Evolutionary conservation across 1,284 basidiomycete species (phyloP).

Genomic region (Sporisorium iseilematis-ciliati): DNA sequence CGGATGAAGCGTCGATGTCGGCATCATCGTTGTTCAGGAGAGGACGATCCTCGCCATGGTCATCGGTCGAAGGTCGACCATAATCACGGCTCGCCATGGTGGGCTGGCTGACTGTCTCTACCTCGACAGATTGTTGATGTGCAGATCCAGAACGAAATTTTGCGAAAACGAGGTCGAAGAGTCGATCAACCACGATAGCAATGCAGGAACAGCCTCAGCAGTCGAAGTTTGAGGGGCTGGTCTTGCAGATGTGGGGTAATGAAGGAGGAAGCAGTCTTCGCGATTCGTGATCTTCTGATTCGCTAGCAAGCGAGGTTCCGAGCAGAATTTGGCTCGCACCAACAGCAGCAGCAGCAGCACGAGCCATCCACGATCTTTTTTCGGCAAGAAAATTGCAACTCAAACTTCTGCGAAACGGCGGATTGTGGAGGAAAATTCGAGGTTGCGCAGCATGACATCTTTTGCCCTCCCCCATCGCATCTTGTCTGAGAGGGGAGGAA

Average conservation of each 20-base stretch:
- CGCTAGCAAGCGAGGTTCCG: neutral
- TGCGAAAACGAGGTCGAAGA: too few relatives aligned
- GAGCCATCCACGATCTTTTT: neutral
- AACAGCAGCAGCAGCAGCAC: constrained; percentile 7
- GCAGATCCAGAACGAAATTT: neutral
- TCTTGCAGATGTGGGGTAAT: constrained; percentile 5
- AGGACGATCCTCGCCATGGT: constrained; percentile 46
- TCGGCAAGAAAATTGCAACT: neutral
- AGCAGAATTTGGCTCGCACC: neutral
- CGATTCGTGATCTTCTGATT: neutral
- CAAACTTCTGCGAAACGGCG: neutral
- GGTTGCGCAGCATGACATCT: constrained; percentile 1
- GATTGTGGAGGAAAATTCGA: neutral
- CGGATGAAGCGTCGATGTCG: neutral
- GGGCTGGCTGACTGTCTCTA: neutral
- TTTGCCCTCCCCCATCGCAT: constrained; percentile 7
- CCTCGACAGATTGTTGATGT: neutral
- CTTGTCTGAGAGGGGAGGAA: neutral
- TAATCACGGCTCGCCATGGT: constrained; percentile 44
- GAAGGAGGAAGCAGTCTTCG: neutral
- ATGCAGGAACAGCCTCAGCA: too few relatives aligned
- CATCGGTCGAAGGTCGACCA: constrained; percentile 52
- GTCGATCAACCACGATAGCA: too few relatives aligned
- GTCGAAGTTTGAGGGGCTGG: neutral
- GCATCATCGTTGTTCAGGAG: constrained; percentile 18